A percentile compares a stretch with the other conserved stretches of the same genome.
Conservation (phyloP, 1,139 yeast genomes). For the Taiozyma sp. region DNA sequence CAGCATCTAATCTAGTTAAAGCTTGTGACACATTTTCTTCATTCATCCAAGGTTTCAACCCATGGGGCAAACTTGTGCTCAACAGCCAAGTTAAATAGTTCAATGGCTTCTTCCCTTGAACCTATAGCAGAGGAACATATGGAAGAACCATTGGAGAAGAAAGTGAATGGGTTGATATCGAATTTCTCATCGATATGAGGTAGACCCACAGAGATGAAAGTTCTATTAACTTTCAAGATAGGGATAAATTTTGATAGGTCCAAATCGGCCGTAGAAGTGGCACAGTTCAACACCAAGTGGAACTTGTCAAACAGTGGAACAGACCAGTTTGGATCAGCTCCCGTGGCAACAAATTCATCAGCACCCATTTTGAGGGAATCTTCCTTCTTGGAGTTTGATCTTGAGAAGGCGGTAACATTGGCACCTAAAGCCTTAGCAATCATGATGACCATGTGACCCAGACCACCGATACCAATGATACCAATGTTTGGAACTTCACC, state of each 20-base stretch:
- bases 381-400: constrained; percentile 41
- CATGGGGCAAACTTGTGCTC: constrained; percentile 48
- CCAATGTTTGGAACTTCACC: constrained; percentile 39
- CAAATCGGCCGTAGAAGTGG: constrained; percentile 39
- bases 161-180: constrained; percentile 38
- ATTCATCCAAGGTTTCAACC: constrained; percentile 51
- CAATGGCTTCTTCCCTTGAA: constrained; percentile 48
- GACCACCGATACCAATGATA: constrained; percentile 54
- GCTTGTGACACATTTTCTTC: constrained; percentile 48
- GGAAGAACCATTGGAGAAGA: constrained; percentile 38
- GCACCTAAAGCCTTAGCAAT: constrained; percentile 55
- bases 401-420: constrained; percentile 48
- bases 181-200: constrained; percentile 39
- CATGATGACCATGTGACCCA: constrained; percentile 56
- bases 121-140: constrained; percentile 33
- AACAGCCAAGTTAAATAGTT: constrained; percentile 48
- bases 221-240: constrained; percentile 38
- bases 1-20: constrained; percentile 41
- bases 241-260: constrained; percentile 32
- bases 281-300: constrained; percentile 47
- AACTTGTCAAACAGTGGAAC: constrained; percentile 29
- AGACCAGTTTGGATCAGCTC: constrained; percentile 37
- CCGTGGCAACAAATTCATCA: constrained; percentile 45
- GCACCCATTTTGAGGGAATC: constrained; percentile 52
- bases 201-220: constrained; percentile 50